These are phyloP conservation scores for Lichina pygmaea DNA, from an alignment of 495 filamentous ascomycete genomes.

Conservation along the genomic window DNA sequence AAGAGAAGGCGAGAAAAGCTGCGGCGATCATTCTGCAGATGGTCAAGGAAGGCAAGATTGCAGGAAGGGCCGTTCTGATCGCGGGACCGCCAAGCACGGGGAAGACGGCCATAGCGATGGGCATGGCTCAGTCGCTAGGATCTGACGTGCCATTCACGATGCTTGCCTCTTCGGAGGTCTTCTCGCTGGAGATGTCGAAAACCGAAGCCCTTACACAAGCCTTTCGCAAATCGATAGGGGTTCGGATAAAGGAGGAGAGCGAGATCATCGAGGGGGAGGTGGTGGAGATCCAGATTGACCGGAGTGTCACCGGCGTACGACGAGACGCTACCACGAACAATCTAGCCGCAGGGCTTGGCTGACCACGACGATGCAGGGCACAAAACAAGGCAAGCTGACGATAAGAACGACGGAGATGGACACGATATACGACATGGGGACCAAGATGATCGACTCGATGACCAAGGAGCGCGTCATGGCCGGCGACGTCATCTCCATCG, in stretches of 20 bases:
- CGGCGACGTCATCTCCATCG: slow-evolving; percentile 91
- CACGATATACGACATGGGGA: slow-evolving; percentile 96
- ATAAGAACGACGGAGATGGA: slow-evolving; percentile 99
- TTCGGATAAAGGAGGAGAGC: slow-evolving; percentile 91
- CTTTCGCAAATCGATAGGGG: slow-evolving; percentile 89
- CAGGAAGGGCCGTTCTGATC: slow-evolving; percentile 80
- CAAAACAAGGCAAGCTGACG: slow-evolving; percentile 95
- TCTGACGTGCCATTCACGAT: slow-evolving; percentile 89
- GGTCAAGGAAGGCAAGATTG: slow-evolving; percentile 96
- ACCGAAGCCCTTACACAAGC: slow-evolving; percentile 94
- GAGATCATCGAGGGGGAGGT: slow-evolving; percentile 99
- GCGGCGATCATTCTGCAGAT: slow-evolving; percentile 90
- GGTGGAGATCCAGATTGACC: slow-evolving; percentile 96
- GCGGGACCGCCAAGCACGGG: slow-evolving; percentile 93
- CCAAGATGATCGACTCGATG: slow-evolving; percentile 98
- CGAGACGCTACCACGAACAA: too few relatives aligned
- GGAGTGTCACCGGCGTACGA: slow-evolving; percentile 70
- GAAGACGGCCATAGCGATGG: slow-evolving; percentile 97
- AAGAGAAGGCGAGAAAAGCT: slow-evolving; percentile 87
- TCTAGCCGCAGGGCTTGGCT: too few relatives aligned
- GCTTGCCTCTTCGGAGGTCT: slow-evolving; percentile 85
- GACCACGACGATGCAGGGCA: slow-evolving; percentile 19
- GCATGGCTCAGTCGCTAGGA: slow-evolving; percentile 88
- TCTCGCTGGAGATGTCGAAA: slow-evolving; percentile 96
- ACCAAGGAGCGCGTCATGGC: slow-evolving; percentile 97